Evolutionary conservation across 2,329 filamentous ascomycete genomes (phyloP), one percentile per base, ranked within the genome.

Genomic region (Arthrobotrys megalospora): DNA sequence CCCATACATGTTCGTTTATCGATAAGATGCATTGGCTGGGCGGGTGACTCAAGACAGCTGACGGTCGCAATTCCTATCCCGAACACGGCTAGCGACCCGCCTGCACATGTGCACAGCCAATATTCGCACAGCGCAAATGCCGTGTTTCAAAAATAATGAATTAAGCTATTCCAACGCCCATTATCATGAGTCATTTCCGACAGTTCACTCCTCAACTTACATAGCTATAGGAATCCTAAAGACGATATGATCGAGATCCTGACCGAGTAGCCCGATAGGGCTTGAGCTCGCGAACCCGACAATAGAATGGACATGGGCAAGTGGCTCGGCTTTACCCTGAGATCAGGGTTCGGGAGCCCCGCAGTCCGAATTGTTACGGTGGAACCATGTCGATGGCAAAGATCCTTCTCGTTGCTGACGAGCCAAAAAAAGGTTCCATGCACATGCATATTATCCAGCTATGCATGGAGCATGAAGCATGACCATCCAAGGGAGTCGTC

Each of bases 11-110:
- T 14, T 19, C 1, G 53, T 48, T 58, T 69, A 69, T 69, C 66
- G 66, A 60, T 69, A 45, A 38, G 52, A 28, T 28, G 24, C 45
- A 5, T 24, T 28, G 47, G 16, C 38, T 28, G 5, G 24, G 24
- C 63, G 63, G 63, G 63, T 70, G 66, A 70, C 53, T 62, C 53
- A 52, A 52, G 16, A 14, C n/a, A 45, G 67, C 67, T 71, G 55
- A 69, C 58, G 7, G 8, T 8, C 43, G 5, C 24, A 1, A 34
- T 38, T 11, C 41, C 12, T 16, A 14, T 32, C 28, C 47, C 24
- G 21, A 69, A 48, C 32, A 32, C n/a, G 19, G 64, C 16, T 55
- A 58, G 64, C 58, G 52, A 28, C n/a, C 55, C 11, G 55, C 21
- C 2, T 12, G 6, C 19, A 38, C 19, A 45, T n/a, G 12, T 45